Base-by-base conservation (phyloP, 2,329 filamentous ascomycete genomes). In the Cladobotryum mycophilum region DNA sequence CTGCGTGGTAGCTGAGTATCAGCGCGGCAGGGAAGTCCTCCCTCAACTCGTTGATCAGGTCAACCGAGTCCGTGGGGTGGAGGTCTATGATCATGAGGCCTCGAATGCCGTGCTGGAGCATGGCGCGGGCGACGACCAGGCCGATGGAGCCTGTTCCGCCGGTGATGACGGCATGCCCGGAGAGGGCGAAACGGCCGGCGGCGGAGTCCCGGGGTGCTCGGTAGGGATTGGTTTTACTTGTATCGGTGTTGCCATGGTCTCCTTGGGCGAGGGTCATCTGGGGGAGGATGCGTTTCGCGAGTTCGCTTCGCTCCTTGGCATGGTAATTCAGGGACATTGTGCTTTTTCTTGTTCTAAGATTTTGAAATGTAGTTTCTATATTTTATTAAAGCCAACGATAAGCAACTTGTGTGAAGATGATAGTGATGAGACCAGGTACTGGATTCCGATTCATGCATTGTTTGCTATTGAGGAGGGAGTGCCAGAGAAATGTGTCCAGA, bases 51-150 rank as follows among this genome's bases (percentile, higher is more conserved):
- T 45, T 22, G 20, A 55, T 30, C 30, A 13, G 11, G 5, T 51
- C 51, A 5, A 68, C 62, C 1, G 74, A 65, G 33, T 67, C 65
- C 2, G 74, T 69, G 4, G 68, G 61, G 58, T 76, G 69, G 12
- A 84, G 61, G 61, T 88, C 84, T 61, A 85, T 78, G 30, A 88
- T 73, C 40, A 74, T 74, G 11, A 87, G 68, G 2, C 78, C 80
- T 0, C 69, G 62, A 2, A 81, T 69, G 7, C 85, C 85, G 60
- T 88, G 85, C 64, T 88, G 83, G 36, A 88, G 80, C 17, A 89
- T 74, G 2, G 84, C 84, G 49, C 74, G 71, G 8, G 84, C 71
- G 6, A 80, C 84, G 0, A 87, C 70, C 14, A 47, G 18, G 22
- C 53, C 56, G 22, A 58, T 56, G 46, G 38, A 52, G n/a, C 56